phyloP scores from a whole-genome alignment of 257 asterid species.

The Solanum clarkiae region DNA sequence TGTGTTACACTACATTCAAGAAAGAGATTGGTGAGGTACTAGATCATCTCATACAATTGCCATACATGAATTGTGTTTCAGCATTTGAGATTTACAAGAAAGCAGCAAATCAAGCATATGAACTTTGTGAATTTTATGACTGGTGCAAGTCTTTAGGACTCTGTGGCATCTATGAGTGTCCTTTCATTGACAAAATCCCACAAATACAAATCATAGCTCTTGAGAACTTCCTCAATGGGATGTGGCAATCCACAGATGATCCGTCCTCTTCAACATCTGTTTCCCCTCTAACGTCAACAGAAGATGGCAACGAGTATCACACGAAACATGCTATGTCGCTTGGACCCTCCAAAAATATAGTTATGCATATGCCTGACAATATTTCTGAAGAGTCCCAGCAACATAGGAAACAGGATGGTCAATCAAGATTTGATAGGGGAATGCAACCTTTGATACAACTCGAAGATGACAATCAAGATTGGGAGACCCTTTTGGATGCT shows the following conservation, averaged over 20 bases:
- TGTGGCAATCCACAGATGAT: slow-evolving; percentile 46
- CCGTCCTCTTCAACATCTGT: slow-evolving; percentile 21
- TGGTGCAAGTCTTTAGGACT: slow-evolving; percentile 42
- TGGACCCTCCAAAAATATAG: background rate
- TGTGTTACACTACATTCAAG: slow-evolving; percentile 24
- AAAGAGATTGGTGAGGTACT: slow-evolving; percentile 29
- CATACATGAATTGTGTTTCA: slow-evolving; percentile 23
- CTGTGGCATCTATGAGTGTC: slow-evolving; percentile 43
- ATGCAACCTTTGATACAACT: slow-evolving; percentile 35
- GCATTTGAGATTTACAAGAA: slow-evolving; percentile 49
- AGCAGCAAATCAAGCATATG: slow-evolving; percentile 41
- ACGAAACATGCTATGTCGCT: background rate
- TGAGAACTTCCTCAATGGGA: slow-evolving; percentile 38
- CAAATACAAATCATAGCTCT: slow-evolving; percentile 43
- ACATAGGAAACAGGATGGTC: background rate
- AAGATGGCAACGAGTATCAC: background rate
- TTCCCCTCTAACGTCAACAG: slow-evolving; percentile 10
- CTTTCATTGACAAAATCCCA: slow-evolving; percentile 43
- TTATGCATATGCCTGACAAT: no score
- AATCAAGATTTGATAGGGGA: slow-evolving; percentile 2
- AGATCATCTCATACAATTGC: slow-evolving; percentile 42
- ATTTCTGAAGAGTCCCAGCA: background rate
- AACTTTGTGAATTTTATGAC: slow-evolving; percentile 27
- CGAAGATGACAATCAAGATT: slow-evolving; percentile 26
- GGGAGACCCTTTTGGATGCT: slow-evolving; percentile 63